Percentiles rank a stretch among this genome's conserved stretches.
phyloP scores from a whole-genome alignment of 805 yeast genomes.

The Sugiyamaella valdiviana region DNA sequence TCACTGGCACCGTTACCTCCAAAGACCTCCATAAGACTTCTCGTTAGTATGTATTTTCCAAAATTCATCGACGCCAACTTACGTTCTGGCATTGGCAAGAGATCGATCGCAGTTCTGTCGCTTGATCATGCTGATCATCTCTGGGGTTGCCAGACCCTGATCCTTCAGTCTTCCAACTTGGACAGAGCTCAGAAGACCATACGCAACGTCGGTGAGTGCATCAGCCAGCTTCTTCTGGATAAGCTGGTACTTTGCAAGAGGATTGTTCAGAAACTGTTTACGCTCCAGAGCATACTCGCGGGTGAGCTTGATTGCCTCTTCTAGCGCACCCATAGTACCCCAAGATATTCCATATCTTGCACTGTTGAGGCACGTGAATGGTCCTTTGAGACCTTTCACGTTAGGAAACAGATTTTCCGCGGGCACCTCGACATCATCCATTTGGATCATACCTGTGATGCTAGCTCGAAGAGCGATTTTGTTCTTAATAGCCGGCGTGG shows the following conservation, averaged over 20 bases:
- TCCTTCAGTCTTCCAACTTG: constrained; percentile 41
- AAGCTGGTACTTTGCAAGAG: constrained; percentile 38
- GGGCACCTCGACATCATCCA: constrained; percentile 41
- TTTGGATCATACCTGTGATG: constrained; percentile 39
- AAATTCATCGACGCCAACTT: background rate
- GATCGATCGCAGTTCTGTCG: constrained; percentile 41
- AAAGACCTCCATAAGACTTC: constrained; percentile 38
- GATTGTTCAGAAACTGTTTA: constrained; percentile 35
- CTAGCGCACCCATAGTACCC: constrained; percentile 42
- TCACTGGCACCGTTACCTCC: constrained; percentile 43
- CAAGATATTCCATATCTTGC: constrained; percentile 41
- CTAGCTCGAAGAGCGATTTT: constrained; percentile 38
- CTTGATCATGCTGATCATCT: constrained; percentile 39
- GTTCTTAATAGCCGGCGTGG: constrained; percentile 37
- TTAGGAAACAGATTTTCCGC: constrained; percentile 36
- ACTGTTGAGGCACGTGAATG: constrained; percentile 39
- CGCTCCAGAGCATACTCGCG: constrained; percentile 37
- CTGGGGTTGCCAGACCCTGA: constrained; percentile 34
- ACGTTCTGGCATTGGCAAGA: constrained; percentile 30
- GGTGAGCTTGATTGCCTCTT: constrained; percentile 34
- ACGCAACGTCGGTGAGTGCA: constrained; percentile 37
- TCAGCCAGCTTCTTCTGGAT: constrained; percentile 39
- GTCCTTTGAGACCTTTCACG: constrained; percentile 39
- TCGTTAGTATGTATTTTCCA: background rate
- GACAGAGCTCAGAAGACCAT: constrained; percentile 35